Evolutionary conservation across 345 rosid species (phyloP), one percentile per base, ranked within the genome.

Genomic region (Clarkia xantiana): DNA sequence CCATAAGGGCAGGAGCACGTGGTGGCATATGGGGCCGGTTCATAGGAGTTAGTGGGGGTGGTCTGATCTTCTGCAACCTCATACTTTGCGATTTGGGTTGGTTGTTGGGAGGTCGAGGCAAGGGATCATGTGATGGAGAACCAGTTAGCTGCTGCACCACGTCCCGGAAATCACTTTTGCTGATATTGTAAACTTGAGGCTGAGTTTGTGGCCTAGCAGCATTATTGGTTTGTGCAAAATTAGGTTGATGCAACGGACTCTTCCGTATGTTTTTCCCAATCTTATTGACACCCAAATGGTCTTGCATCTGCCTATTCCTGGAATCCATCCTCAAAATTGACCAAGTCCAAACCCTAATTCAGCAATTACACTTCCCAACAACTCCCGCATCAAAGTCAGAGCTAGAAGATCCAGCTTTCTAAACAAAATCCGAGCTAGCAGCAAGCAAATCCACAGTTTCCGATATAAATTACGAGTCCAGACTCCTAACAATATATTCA

Each of bases 141-240:
- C 97, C 95, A 0, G 95, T 89, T 10, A 89, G 75, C 64, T 80
- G 87, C 75, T 89, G 97, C 73, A 85, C 97, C 55, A 85, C 68
- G 57, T 76, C 85, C 50, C 90, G 69, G 43, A 89, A 89, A 48
- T 89, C 85, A 52, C 74, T 82, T 85, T 89, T 89, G 83, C 84
- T 85, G 46, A 89, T 85, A 65, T 85, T 89, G 67, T 89, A 89
- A 58, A 89, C 94, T 59, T 85, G 94, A 45, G 80, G 80, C 71
- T 80, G 97, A 54, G 94, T 90, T 64, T 84, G 86, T 54, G 78
- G 74, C 74, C 83, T 66, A 11, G 50, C 68, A 43, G 74, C 63
- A 42, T 67, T 69, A 47, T 47, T 61, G 49, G 49, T 53, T 66
- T 69, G 62, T 61, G 46, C 50, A 41, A 79, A 76, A 61, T 54